Evolutionary conservation across 768 basidiomycete genomes (phyloP), one percentile per base, ranked within the genome.

Genomic region (Russula virescens): DNA sequence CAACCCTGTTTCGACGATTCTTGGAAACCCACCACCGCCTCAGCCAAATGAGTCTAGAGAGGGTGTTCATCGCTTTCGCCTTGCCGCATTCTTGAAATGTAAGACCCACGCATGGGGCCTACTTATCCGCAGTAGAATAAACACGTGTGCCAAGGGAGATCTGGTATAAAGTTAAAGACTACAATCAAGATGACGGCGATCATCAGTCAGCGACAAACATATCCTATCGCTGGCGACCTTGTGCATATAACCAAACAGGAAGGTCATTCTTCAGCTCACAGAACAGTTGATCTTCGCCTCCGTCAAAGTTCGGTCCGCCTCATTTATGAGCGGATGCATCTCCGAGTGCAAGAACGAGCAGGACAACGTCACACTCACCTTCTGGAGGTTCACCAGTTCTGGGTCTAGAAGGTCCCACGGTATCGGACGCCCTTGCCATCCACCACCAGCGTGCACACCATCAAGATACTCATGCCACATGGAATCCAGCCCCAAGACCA

Each of bases 381-480:
- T 60, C 59, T 11, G 31, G n/a, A n/a, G 23, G 8, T 60, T 16
- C 8, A 60, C 59, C 1, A 43, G 31, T 1, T n/a, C n/a, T n/a
- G n/a, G n/a, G n/a, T 7, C 51, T 0, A 35, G 31, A 0, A 81
- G 77, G 64, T 85, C 78, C 83, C 84, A 86, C 8, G 76, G 68
- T 40, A 81, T 80, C 8, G 72, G 70, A 6, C 75, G 74, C 7
- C 84, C 84, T 34, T 69, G 76, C 81, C 84, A 87, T 0, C 84
- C 86, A 2, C 79, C 79, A 16, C 79, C 77, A 19, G 67, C 55
- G 63, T 82, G 71, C n/a, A 86, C 71, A 63, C 82, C 85, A 61
- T 84, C 84, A 51, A 87, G 69, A 74, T 86, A 86, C 0, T 73
- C 70, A 4, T 84, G 73, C 86, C 86, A 86, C 2, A 86, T 73